Evolutionary conservation across 164 flowering plant genomes (phyloP), one percentile per base, ranked within the genome.

Genomic region (Tetracentron sinense): DNA sequence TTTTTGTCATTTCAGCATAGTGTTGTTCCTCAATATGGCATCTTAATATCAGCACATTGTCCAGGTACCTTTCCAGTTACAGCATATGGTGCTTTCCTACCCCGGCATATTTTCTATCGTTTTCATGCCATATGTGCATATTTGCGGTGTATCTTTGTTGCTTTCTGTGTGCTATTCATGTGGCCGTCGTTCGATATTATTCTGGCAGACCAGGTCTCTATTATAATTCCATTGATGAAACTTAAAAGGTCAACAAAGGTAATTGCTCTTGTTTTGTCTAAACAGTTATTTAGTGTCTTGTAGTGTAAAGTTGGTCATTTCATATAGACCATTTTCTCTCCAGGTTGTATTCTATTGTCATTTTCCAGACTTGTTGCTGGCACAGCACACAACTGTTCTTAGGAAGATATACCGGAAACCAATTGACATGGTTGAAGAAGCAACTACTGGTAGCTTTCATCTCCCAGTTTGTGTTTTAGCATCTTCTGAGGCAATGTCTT

Each of bases 331-430:
- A 25, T 55, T 61, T 19, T 61, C 66, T 46, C 58, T 74, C 30
- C 76, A 94, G 97, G 90, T 94, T 69, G 82, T 89, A 46, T 94
- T 94, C 65, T 94, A 91, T 73, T 94, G 98, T 71, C 98, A 94
- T 78, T 94, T 94, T 76, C 97, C 96, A 1, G 97, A 94, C 78
- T 65, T 87, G 69, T 79, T 91, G 62, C 81, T 91, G 58, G 96
- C 97, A 62, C 81, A 89, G 68, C 98, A 83, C 57, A 79, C 92
- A 7, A 89, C 96, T 42, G 2, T 73, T 47, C 79, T 91, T n/a
- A 78, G 96, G 75, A 89, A 84, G 75, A 66, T 93, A 23, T 93
- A 93, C 64, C 79, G 96, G 65, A 84, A 74, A 59, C 98, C 96
- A 30, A 87, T 93, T 58, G 91, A 91, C 69, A 70, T 70, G 21